phyloP scores from a whole-genome alignment of 106 monocot species.

The Dioscorea dumetorum region DNA sequence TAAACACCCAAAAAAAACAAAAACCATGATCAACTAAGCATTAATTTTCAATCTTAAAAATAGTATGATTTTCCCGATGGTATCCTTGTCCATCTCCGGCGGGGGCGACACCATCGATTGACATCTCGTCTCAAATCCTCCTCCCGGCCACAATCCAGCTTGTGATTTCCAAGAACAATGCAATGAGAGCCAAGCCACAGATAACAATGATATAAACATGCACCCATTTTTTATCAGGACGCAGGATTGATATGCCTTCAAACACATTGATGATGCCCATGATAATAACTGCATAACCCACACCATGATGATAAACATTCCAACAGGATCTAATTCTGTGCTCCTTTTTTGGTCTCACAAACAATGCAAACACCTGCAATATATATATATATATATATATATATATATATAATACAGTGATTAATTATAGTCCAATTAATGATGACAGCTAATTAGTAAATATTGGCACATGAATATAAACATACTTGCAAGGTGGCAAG shows the following conservation, averaged over 20 bases:
- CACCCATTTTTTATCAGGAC: conserved; percentile 5
- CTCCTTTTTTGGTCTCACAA: conserved; percentile 18
- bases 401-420: no score
- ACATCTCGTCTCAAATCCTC: background rate
- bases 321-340: conserved; percentile 12
- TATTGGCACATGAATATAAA: background rate
- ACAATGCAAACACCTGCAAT: conserved; percentile 1
- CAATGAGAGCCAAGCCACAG: background rate
- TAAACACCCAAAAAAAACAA: no score
- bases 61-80: no score
- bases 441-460: background rate
- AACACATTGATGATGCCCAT: conserved; percentile 12
- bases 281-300: conserved; percentile 13
- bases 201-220: background rate
- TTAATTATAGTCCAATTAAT: no score
- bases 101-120: no score
- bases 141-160: background rate
- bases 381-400: no score
- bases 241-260: conserved; percentile 12
- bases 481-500: conserved; percentile 41
- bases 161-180: conserved; percentile 2
- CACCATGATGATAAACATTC: conserved; percentile 15
- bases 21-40: no score
- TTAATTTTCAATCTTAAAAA: no score
- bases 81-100: no score